Percentiles rank a stretch among this genome's conserved stretches.
Evolutionary conservation across 257 asterid species (phyloP).

Genomic region (Pogostemon cablin): DNA sequence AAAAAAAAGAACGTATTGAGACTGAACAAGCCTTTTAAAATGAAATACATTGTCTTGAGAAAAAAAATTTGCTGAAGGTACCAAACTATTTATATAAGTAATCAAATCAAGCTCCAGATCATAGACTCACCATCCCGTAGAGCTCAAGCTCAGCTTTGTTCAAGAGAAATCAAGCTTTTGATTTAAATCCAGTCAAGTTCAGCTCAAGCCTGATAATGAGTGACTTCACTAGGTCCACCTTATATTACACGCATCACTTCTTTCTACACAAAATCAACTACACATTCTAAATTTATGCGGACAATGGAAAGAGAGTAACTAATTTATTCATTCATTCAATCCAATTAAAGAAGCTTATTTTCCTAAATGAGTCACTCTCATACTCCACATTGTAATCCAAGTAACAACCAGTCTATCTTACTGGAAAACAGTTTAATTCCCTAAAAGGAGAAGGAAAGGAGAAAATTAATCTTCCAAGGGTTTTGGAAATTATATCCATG

Average conservation of each 20-base stretch:
- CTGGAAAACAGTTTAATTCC: conserved; percentile 5
- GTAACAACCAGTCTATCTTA: conserved; percentile 5
- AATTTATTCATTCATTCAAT: conserved; percentile 11
- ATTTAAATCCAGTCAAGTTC: background rate
- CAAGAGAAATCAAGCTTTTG: background rate
- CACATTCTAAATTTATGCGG: background rate
- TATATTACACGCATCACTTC: conserved; percentile 9
- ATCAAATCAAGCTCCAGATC: background rate
- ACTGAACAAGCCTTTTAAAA: background rate
- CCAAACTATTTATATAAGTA: background rate
- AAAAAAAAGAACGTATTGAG: background rate
- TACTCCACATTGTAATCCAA: background rate
- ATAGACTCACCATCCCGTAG: background rate
- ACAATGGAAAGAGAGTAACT: conserved; percentile 1
- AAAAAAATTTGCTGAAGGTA: background rate
- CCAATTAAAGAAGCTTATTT: background rate
- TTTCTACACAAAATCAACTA: conserved; percentile 8
- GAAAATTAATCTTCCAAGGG: background rate
- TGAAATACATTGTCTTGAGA: background rate
- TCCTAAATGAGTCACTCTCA: conserved; percentile 17
- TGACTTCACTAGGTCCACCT: background rate
- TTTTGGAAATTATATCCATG: background rate
- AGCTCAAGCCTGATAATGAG: background rate
- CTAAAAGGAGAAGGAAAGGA: background rate
- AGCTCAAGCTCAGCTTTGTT: background rate